Evolutionary conservation across 2,329 filamentous ascomycete species (phyloP).

Genomic region (Botryotinia globosa): DNA sequence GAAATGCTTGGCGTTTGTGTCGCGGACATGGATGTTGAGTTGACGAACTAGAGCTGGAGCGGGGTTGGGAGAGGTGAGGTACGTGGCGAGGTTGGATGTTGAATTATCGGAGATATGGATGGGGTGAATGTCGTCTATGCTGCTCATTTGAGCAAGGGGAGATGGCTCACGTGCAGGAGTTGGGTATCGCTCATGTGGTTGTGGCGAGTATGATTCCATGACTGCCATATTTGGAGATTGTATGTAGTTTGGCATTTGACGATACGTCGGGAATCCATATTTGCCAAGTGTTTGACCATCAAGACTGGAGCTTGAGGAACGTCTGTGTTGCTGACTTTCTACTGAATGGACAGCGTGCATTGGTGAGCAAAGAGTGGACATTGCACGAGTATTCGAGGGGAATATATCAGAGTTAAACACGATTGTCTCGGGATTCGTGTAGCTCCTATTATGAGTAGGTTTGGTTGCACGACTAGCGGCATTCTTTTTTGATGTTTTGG

Average conservation of each 20-base stretch:
- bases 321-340: slow-evolving; percentile 48
- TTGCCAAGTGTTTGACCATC: slow-evolving; percentile 64
- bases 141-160: slow-evolving; percentile 40
- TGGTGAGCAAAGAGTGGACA: slow-evolving; percentile 37
- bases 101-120: slow-evolving; percentile 38
- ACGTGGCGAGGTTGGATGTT: slow-evolving; percentile 70
- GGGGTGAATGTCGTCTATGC: slow-evolving; percentile 38
- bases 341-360: slow-evolving; percentile 37
- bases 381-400: slow-evolving; percentile 34
- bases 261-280: slow-evolving; percentile 83
- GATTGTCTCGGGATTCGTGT: slow-evolving; percentile 58
- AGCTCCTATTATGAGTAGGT: slow-evolving; percentile 55
- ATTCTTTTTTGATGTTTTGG: slow-evolving; percentile 44
- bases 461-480: slow-evolving; percentile 40
- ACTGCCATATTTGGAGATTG: slow-evolving; percentile 32
- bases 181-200: slow-evolving; percentile 42
- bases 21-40: slow-evolving; percentile 65
- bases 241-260: slow-evolving; percentile 62
- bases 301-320: slow-evolving; percentile 65
- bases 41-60: slow-evolving; percentile 78
- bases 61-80: slow-evolving; percentile 77
- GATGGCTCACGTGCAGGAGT: slow-evolving; percentile 45
- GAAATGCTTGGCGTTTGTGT: slow-evolving; percentile 73
- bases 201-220: slow-evolving; percentile 45
- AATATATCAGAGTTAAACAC: slow-evolving; percentile 39